These are phyloP conservation scores for Trichoderma aggressivum DNA, from an alignment of 2,329 filamentous ascomycete species.

Conservation along the genomic window DNA sequence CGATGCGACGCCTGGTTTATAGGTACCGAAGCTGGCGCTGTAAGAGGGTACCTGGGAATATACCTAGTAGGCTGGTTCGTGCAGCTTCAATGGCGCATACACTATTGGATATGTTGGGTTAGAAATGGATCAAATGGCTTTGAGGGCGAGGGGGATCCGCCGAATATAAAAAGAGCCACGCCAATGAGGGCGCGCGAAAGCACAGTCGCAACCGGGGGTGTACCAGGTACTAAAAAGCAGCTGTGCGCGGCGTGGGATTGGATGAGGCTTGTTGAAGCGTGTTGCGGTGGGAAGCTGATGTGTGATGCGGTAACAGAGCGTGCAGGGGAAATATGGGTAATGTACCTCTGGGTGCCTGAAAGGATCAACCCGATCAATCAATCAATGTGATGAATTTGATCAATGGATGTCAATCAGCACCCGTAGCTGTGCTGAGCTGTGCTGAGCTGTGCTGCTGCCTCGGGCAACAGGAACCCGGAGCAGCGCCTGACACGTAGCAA, in stretches of 20 bases:
- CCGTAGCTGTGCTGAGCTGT: no score
- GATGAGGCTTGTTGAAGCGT: not conserved
- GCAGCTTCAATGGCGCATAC: constrained; percentile 14
- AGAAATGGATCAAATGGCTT: not conserved
- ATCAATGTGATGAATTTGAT: not conserved
- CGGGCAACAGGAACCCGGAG: not conserved
- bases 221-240: not conserved
- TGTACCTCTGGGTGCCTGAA: not conserved
- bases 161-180: not conserved
- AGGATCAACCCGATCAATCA: not conserved
- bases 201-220: not conserved
- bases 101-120: constrained; percentile 2
- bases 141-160: constrained; percentile 3
- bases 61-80: not conserved
- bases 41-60: not conserved
- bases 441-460: not conserved
- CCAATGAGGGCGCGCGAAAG: constrained; percentile 2
- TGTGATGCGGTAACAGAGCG: not conserved
- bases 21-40: not conserved
- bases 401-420: not conserved
- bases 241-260: not conserved
- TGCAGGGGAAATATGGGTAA: not conserved
- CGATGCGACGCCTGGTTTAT: constrained; percentile 5
- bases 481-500: constrained; percentile 4
- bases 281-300: not conserved